Evolutionary conservation across 331 rosid genomes (phyloP).

Genomic region (Quercus lobata): DNA sequence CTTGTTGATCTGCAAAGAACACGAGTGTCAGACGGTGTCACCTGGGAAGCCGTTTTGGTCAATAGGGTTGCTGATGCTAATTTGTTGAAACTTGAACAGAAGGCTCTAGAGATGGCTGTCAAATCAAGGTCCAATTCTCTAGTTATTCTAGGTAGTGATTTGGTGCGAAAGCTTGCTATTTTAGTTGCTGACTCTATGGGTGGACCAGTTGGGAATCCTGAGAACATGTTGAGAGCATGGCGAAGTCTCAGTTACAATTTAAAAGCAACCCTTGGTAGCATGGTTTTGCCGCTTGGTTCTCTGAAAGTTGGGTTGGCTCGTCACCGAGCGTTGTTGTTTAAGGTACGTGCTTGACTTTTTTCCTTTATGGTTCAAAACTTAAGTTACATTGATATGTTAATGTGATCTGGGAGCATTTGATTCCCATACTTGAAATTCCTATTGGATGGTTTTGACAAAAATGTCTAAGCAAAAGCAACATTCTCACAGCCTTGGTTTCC

Average conservation of each 20-base stretch:
- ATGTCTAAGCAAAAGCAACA: not conserved
- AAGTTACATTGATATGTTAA: constrained; percentile 6
- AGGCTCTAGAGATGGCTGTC: constrained; percentile 65
- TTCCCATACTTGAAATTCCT: not conserved
- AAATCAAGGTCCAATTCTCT: constrained; percentile 49
- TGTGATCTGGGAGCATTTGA: constrained; percentile 8
- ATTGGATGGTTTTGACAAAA: constrained; percentile 10
- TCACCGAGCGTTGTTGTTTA: constrained; percentile 95
- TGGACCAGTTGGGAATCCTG: constrained; percentile 83
- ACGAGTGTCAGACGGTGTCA: constrained; percentile 56
- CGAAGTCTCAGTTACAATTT: constrained; percentile 64
- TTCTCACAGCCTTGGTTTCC: not conserved
- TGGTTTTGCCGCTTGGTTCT: constrained; percentile 96
- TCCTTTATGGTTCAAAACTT: constrained; percentile 12
- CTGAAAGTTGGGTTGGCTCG: constrained; percentile 88
- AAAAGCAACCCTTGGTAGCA: constrained; percentile 85
- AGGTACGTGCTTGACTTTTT: constrained; percentile 47
- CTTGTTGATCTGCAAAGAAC: constrained; percentile 93
- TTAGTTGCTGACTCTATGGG: constrained; percentile 95
- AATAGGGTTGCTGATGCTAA: constrained; percentile 84
- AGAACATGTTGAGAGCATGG: constrained; percentile 75
- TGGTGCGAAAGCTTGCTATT: constrained; percentile 73
- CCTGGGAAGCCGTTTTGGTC: constrained; percentile 95
- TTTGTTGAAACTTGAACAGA: constrained; percentile 80
- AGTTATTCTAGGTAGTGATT: constrained; percentile 42